Base-by-base conservation (phyloP, 768 basidiomycete genomes). In the Suillus americanus region DNA sequence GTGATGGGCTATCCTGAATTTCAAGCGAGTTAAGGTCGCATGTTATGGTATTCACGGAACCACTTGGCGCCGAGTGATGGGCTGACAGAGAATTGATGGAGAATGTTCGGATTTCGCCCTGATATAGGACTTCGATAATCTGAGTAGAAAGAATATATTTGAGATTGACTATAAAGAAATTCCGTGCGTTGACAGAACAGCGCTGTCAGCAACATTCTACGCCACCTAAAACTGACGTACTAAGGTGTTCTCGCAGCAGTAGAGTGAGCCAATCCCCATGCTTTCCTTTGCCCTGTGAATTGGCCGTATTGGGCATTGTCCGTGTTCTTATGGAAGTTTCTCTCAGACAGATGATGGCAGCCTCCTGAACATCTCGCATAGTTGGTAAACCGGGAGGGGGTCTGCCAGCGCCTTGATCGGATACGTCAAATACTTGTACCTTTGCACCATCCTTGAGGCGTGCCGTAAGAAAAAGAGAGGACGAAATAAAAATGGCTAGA, bases 191-290 rank as follows among this genome's bases (percentile, higher is more conserved):
- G 67, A 62, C 35, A 65, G 65, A 41, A 54, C 35, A 45, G 41
- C 40, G 59, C 57, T 59, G 57, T 59, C 25, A 59, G 57, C 6
- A 3, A 41, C 25, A 59, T 20, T 59, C 57, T 38, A 59, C 25
- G 18, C 25, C 38, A 41, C 57, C 25, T 28, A 13, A 18, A 41
- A 30, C 18, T 41, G 57, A 73, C 85, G 54, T 64, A 92, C 92
- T 88, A 61, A 94, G 79, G 46, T 81, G 71, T 77, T 94, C 92
- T 63, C 87, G 85, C 62, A 91, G 73, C 25, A 89, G 76, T 12
- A 93, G 78, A 46, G 76, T 72, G 12, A 94, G 82, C 92, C 92
- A 94, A 71, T 91, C 85, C 63, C 79, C 78, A 55, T 78, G 77
- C 69, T 84, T 84, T 38, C 70, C 74, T 18, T 73, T 67, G 12